phyloP scores from a whole-genome alignment of 495 filamentous ascomycete species.

The Xylaria nigripes region DNA sequence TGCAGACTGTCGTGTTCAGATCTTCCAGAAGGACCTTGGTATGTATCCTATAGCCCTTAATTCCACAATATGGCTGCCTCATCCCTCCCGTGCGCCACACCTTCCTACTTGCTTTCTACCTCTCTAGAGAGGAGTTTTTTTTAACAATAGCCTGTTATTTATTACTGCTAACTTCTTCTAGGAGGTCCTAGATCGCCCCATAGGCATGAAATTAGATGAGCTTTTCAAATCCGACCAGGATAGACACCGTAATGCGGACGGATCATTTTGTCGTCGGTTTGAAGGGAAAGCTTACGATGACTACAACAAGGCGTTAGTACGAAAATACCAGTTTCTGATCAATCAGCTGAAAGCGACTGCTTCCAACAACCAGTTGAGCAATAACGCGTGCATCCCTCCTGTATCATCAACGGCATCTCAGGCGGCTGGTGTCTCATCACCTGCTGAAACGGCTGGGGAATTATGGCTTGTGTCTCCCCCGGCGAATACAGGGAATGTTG shows the following conservation, averaged over 20 bases:
- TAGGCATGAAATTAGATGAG: slow-evolving; percentile 26
- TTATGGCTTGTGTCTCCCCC: neutral
- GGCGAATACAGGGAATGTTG: neutral
- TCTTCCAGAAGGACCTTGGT: slow-evolving; percentile 35
- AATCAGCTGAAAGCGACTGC: neutral
- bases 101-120: neutral
- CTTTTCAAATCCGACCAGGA: slow-evolving; percentile 32
- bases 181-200: slow-evolving; percentile 23
- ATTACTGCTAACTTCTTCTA: slow-evolving; percentile 8
- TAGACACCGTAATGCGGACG: slow-evolving; percentile 10
- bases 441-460: neutral
- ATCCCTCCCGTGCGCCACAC: neutral
- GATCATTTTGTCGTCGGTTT: neutral
- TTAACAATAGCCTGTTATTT: neutral
- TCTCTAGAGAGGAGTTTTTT: neutral
- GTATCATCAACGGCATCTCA: neutral
- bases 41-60: neutral
- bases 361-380: neutral
- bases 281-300: slow-evolving; percentile 6
- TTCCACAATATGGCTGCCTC: neutral
- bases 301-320: slow-evolving; percentile 11
- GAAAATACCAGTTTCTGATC: slow-evolving; percentile 5
- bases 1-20: slow-evolving; percentile 54
- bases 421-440: neutral
- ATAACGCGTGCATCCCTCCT: neutral